Percentiles rank a stretch among this genome's conserved stretches.
These are phyloP conservation scores for Mycena sp. DNA, from an alignment of 1,284 basidiomycete genomes.

Conservation along the genomic window DNA sequence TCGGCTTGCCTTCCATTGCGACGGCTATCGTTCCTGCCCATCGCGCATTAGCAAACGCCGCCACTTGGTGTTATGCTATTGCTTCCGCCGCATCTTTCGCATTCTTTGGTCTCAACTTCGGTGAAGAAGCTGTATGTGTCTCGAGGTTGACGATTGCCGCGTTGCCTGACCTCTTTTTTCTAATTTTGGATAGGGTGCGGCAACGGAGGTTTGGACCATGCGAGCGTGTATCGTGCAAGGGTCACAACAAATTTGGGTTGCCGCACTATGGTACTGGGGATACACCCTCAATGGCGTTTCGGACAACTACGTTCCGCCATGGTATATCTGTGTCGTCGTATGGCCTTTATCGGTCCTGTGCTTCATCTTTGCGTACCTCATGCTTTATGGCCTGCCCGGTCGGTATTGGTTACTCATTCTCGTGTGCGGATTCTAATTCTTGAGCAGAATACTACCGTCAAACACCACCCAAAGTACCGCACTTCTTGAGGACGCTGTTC, in stretches of 20 bases:
- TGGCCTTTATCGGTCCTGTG: constrained; percentile 85
- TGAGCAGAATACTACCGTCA: constrained; percentile 82
- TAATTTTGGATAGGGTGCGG: constrained; percentile 68
- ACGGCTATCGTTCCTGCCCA: constrained; percentile 70
- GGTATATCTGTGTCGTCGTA: constrained; percentile 86
- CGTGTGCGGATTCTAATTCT: constrained; percentile 16
- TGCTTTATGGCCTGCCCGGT: constrained; percentile 89
- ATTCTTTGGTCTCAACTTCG: constrained; percentile 95
- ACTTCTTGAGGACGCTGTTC: constrained; percentile 89
- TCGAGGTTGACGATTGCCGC: neutral
- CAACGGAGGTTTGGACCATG: constrained; percentile 91
- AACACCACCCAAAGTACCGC: constrained; percentile 92
- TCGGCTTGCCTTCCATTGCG: constrained; percentile 84
- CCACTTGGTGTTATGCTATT: constrained; percentile 90
- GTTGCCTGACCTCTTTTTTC: constrained; percentile 26
- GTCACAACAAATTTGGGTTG: constrained; percentile 93
- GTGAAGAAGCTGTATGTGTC: constrained; percentile 85
- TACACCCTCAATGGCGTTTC: constrained; percentile 71
- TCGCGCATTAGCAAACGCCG: constrained; percentile 73
- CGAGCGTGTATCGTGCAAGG: constrained; percentile 93
- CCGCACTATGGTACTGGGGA: constrained; percentile 95
- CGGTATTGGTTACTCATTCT: constrained; percentile 34
- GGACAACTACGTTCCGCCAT: constrained; percentile 66
- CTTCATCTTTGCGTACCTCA: constrained; percentile 81
- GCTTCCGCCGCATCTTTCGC: constrained; percentile 90